Evolutionary conservation across 495 filamentous ascomycete species (phyloP).

Genomic region (Hypoxylon subgilvum): DNA sequence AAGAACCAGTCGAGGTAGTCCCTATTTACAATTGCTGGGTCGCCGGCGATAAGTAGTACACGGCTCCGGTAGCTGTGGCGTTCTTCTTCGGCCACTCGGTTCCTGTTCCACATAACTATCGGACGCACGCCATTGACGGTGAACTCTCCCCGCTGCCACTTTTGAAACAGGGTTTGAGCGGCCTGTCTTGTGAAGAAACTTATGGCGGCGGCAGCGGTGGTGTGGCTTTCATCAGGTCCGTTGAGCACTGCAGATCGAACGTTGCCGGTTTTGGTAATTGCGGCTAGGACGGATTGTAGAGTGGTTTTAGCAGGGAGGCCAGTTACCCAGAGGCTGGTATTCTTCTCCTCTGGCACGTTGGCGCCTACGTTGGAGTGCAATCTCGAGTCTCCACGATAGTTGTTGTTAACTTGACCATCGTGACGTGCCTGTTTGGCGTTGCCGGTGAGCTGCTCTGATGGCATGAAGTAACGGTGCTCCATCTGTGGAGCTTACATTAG

Average conservation of each 20-base stretch:
- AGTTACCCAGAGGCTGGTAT: conserved; percentile 24
- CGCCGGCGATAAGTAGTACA: conserved; percentile 28
- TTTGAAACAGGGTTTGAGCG: conserved; percentile 1
- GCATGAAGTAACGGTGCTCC: conserved; percentile 9
- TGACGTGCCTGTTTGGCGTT: background rate
- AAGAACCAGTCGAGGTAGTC: conserved; percentile 20
- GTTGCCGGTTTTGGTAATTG: conserved; percentile 9
- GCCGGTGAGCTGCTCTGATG: conserved; percentile 21
- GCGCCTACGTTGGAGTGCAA: conserved; percentile 4
- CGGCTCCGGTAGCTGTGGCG: conserved; percentile 10
- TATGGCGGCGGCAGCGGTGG: conserved; percentile 8
- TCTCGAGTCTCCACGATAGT: conserved; percentile 19
- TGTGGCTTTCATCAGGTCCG: background rate
- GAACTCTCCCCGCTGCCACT: conserved; percentile 1
- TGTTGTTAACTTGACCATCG: background rate
- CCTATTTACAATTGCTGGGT: conserved; percentile 25
- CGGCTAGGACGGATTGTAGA: background rate
- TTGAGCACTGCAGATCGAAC: conserved; percentile 23
- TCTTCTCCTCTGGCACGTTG: conserved; percentile 11
- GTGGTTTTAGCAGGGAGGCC: conserved; percentile 6
- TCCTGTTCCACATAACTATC: conserved; percentile 10
- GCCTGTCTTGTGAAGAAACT: conserved; percentile 19
- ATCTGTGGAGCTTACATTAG: too few relatives aligned
- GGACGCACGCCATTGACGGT: background rate
- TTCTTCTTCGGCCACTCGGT: conserved; percentile 2